Percentiles rank a stretch among this genome's conserved stretches.
These are phyloP conservation scores for Eutrema japonicum DNA, from an alignment of 345 rosid genomes.

Conservation along the genomic window DNA sequence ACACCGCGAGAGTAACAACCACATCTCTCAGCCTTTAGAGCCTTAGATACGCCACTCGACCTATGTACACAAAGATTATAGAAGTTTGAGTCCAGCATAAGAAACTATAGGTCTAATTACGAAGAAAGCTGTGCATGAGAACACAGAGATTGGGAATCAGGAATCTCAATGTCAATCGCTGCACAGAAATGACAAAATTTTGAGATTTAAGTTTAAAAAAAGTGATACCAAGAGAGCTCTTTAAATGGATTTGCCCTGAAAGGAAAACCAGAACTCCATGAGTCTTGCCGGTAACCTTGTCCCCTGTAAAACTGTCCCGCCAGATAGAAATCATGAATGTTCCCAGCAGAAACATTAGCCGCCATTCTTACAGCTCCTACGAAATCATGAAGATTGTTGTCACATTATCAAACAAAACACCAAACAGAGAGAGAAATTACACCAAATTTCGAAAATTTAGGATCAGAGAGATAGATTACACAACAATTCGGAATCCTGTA, in stretches of 20 bases:
- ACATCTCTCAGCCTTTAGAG: slow-evolving; percentile 49
- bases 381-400: slow-evolving; percentile 6
- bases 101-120: background rate
- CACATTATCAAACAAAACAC: slow-evolving; percentile 8
- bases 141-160: slow-evolving; percentile 4
- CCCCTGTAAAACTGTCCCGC: slow-evolving; percentile 42
- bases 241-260: slow-evolving; percentile 54
- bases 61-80: slow-evolving; percentile 42
- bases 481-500: background rate
- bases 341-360: slow-evolving; percentile 56
- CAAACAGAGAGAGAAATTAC: background rate
- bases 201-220: background rate
- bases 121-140: slow-evolving; percentile 13
- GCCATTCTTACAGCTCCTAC: slow-evolving; percentile 55
- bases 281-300: slow-evolving; percentile 46
- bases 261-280: slow-evolving; percentile 48
- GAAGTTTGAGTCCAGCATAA: background rate
- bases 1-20: slow-evolving; percentile 45
- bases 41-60: slow-evolving; percentile 61
- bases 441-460: background rate
- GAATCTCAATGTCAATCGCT: slow-evolving; percentile 2
- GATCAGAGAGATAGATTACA: slow-evolving; percentile 2
- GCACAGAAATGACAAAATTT: background rate
- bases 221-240: slow-evolving; percentile 65
- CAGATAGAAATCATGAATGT: slow-evolving; percentile 46